phyloP scores from a whole-genome alignment of 495 filamentous ascomycete species.

The Xylona heveae region DNA sequence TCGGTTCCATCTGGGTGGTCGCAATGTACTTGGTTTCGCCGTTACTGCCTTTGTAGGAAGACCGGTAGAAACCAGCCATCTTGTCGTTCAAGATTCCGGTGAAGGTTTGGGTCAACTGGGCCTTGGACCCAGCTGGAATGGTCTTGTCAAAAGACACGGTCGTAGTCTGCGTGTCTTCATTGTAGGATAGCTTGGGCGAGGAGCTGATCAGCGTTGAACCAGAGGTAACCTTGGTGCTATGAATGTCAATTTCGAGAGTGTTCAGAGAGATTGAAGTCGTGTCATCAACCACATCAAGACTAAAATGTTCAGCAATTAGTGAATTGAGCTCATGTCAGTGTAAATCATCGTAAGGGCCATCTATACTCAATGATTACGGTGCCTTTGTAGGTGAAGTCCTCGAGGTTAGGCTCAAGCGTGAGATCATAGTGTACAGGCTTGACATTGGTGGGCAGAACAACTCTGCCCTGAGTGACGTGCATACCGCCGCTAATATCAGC shows the following conservation, averaged over 20 bases:
- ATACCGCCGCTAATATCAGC: constrained; percentile 22
- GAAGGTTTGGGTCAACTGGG: constrained; percentile 43
- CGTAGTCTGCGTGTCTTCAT: constrained; percentile 40
- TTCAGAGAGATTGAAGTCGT: constrained; percentile 76
- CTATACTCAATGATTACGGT: constrained; percentile 39
- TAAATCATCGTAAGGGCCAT: not conserved
- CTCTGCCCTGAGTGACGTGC: constrained; percentile 26
- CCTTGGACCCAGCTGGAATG: constrained; percentile 34
- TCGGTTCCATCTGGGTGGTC: constrained; percentile 69
- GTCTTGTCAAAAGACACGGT: constrained; percentile 39
- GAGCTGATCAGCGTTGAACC: constrained; percentile 25
- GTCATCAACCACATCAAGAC: constrained; percentile 65
- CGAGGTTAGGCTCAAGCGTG: constrained; percentile 51
- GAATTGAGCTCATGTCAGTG: not conserved
- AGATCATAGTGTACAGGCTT: constrained; percentile 48
- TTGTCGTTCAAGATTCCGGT: constrained; percentile 52
- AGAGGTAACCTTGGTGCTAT: constrained; percentile 43
- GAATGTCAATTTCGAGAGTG: constrained; percentile 66
- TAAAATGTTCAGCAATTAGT: constrained; percentile 3
- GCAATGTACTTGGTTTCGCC: constrained; percentile 43
- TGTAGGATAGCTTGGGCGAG: constrained; percentile 31
- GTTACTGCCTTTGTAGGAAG: constrained; percentile 44
- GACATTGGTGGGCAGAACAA: constrained; percentile 41
- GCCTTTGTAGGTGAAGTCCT: constrained; percentile 48
- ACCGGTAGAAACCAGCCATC: constrained; percentile 68